Percentiles rank a stretch among this genome's conserved stretches.
These are phyloP conservation scores for Phytophthora pistaciae DNA, from an alignment of 352 stramenopile species.

Conservation along the genomic window DNA sequence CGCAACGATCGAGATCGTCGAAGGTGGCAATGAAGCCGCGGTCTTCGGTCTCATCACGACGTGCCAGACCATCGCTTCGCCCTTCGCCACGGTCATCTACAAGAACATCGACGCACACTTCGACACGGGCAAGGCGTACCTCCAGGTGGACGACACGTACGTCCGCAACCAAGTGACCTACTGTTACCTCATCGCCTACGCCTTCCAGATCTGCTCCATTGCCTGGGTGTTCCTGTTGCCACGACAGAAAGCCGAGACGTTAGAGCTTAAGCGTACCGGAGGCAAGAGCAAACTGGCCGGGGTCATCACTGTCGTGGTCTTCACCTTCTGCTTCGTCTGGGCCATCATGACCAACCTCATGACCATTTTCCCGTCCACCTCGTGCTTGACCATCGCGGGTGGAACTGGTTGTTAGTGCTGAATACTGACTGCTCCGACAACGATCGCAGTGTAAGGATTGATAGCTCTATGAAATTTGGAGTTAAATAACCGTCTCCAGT, in stretches of 20 bases:
- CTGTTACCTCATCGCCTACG: slow-evolving; percentile 51
- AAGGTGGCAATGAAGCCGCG: slow-evolving; percentile 54
- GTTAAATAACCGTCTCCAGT: slow-evolving; percentile 12
- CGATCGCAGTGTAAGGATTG: slow-evolving; percentile 2
- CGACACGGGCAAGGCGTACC: slow-evolving; percentile 36
- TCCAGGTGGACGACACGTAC: slow-evolving; percentile 38
- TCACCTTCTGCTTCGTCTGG: slow-evolving; percentile 57
- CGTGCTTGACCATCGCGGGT: slow-evolving; percentile 50
- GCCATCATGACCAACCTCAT: slow-evolving; percentile 63
- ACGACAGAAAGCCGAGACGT: slow-evolving; percentile 48
- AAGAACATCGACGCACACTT: slow-evolving; percentile 64
- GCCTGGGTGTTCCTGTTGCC: slow-evolving; percentile 49
- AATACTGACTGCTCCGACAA: neutral
- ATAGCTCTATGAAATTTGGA: slow-evolving; percentile 22
- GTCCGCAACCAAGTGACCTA: slow-evolving; percentile 47
- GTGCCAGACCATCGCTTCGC: slow-evolving; percentile 47
- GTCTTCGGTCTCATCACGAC: slow-evolving; percentile 59
- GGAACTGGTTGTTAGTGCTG: slow-evolving; percentile 41
- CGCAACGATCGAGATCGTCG: slow-evolving; percentile 56
- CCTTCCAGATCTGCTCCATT: slow-evolving; percentile 49
- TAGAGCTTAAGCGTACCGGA: slow-evolving; percentile 49
- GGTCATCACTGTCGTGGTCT: slow-evolving; percentile 45
- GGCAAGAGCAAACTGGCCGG: slow-evolving; percentile 46
- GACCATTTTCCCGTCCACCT: slow-evolving; percentile 48
- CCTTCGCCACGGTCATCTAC: slow-evolving; percentile 54